Evolutionary conservation across 2,329 filamentous ascomycete species (phyloP).

Genomic region (Leptographium wingfieldii): DNA sequence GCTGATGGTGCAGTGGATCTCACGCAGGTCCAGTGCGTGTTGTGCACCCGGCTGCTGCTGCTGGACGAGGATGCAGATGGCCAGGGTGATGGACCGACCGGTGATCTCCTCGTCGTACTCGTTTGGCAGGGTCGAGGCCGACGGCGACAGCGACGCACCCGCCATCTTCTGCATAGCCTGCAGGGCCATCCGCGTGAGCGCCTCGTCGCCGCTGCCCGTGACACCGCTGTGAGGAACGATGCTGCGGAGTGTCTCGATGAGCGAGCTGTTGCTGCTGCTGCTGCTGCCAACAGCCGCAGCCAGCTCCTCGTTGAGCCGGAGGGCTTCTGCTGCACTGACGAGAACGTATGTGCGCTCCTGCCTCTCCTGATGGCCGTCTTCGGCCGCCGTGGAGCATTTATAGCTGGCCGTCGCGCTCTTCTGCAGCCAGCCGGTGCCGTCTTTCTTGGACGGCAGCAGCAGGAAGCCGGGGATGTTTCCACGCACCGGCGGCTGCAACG

Average conservation of each 20-base stretch:
- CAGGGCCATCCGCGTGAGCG: background rate
- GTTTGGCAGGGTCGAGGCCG: background rate
- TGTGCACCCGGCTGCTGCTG: background rate
- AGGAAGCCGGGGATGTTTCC: background rate
- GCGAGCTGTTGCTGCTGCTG: background rate
- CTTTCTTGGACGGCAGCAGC: background rate
- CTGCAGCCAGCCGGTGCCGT: background rate
- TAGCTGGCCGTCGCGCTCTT: background rate
- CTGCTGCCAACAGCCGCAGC: background rate
- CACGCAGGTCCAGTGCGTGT: background rate
- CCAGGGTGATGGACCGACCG: background rate
- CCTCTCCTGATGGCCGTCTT: background rate
- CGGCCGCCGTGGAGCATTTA: too few species aligned
- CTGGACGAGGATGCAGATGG: background rate
- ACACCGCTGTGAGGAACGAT: background rate
- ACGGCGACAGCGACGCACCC: background rate
- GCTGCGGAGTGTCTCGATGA: background rate
- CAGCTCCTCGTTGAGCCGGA: background rate
- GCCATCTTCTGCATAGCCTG: background rate
- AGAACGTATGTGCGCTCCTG: background rate
- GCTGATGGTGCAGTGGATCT: background rate
- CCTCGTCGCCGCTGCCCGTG: constrained; percentile 1
- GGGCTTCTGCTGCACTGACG: background rate
- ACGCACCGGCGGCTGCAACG: background rate
- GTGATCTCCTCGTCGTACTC: constrained; percentile 1